A percentile compares a stretch with the other conserved stretches of the same genome.
phyloP scores from a whole-genome alignment of 2,329 filamentous ascomycete genomes.

The Colletotrichum navitas region DNA sequence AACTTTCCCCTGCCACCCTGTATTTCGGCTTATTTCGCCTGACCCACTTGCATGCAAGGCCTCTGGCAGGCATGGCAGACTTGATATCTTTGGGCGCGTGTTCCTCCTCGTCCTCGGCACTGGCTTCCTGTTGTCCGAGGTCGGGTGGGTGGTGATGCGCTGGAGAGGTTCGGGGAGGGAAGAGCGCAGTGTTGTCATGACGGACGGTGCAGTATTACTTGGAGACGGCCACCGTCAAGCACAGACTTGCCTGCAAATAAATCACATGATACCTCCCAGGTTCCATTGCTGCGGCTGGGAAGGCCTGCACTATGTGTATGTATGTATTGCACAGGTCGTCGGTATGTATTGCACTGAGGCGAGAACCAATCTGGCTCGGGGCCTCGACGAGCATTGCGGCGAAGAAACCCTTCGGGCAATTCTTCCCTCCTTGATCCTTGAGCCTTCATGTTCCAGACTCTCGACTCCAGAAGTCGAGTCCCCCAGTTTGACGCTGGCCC shows the following conservation, averaged over 20 bases:
- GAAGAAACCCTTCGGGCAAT: constrained; percentile 16
- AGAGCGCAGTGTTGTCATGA: constrained; percentile 74
- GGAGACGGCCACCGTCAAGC: constrained; percentile 69
- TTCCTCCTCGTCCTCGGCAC: constrained; percentile 91
- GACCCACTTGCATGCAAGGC: constrained; percentile 88
- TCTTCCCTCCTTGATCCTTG: background rate
- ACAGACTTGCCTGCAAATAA: background rate
- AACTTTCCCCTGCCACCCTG: too few relatives aligned
- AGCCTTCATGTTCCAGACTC: constrained; percentile 13
- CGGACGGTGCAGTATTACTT: constrained; percentile 75
- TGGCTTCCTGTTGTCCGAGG: constrained; percentile 84
- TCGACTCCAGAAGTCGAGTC: constrained; percentile 12
- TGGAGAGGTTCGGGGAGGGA: constrained; percentile 62
- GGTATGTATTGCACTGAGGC: background rate
- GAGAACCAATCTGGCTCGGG: background rate
- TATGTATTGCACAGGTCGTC: background rate
- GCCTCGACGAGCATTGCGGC: too few relatives aligned
- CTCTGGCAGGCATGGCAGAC: constrained; percentile 86
- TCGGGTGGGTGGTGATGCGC: constrained; percentile 69
- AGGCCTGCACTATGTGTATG: background rate
- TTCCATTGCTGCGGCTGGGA: constrained; percentile 3
- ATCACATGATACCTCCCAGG: background rate
- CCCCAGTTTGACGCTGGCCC: constrained; percentile 24
- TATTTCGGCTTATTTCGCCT: too few relatives aligned
- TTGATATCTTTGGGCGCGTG: constrained; percentile 96